phyloP scores from a whole-genome alignment of 2,329 filamentous ascomycete species.

The Penicillium nordicum region DNA sequence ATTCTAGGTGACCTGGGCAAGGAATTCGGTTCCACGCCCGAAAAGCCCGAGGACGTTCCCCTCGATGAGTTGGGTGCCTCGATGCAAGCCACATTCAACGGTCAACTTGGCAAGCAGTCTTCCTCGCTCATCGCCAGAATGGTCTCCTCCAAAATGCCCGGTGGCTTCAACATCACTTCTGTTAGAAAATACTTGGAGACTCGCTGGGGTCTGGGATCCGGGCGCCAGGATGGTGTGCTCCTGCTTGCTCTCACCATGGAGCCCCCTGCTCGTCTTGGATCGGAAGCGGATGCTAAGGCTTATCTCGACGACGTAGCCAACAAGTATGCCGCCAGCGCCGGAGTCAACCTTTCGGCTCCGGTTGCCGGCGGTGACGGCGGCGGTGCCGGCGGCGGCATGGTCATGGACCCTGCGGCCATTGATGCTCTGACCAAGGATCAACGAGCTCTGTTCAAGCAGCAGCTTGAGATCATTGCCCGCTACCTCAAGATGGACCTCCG shows the following conservation, averaged over 20 bases:
- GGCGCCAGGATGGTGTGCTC: constrained; percentile 86
- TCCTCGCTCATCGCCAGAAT: constrained; percentile 87
- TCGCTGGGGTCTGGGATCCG: constrained; percentile 81
- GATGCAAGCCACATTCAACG: constrained; percentile 99
- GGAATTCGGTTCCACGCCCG: constrained; percentile 95
- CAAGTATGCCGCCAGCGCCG: constrained; percentile 81
- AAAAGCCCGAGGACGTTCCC: constrained; percentile 97
- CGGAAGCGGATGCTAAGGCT: constrained; percentile 85
- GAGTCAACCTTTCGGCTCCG: constrained; percentile 76
- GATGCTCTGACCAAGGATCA: constrained; percentile 98
- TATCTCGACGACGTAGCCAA: constrained; percentile 86
- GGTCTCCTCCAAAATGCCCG: constrained; percentile 98
- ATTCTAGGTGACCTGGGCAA: constrained; percentile 97
- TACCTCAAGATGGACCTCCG: constrained; percentile 97
- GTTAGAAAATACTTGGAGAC: constrained; percentile 94
- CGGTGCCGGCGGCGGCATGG: constrained; percentile 77
- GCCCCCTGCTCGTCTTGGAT: constrained; percentile 79
- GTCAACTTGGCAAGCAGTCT: constrained; percentile 95
- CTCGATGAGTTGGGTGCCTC: constrained; percentile 90
- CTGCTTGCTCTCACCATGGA: constrained; percentile 90
- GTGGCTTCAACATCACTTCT: constrained; percentile 97
- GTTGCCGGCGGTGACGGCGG: constrained; percentile 67
- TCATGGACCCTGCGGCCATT: constrained; percentile 98
- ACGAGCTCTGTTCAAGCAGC: constrained; percentile 93
- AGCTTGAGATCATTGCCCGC: constrained; percentile 88